Evolutionary conservation across 441 rosid species (phyloP), one percentile per base, ranked within the genome.

Genomic region (Arabidopsis hybrid): DNA sequence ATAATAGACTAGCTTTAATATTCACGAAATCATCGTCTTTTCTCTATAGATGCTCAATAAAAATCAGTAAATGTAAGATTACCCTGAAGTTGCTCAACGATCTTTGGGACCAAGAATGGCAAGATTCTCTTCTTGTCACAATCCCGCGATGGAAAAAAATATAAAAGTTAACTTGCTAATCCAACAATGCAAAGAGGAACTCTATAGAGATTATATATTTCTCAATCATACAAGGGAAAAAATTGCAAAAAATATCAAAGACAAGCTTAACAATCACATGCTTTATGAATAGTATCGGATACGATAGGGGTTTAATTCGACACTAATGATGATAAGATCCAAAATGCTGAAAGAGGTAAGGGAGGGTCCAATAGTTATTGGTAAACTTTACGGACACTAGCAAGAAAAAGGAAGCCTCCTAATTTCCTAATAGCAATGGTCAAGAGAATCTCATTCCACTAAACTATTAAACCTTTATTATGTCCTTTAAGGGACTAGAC

Each of bases 391-490:
- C 40, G 29, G 74, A 75, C 57, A 49, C 34, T 64, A 63, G 34
- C 60, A 70, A 64, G 60, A 57, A 64, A 62, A 63, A 42, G 52
- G 69, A 69, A 70, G 66, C 61, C 73, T 76, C 71, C 55, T 53
- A 61, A 21, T 50, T 72, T 64, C 12, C 34, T 6, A 16, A 60
- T 56, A 63, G 49, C 39, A 47, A 50, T 69, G 50, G 52, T 77
- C 72, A 65, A 65, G 55, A 38, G 73, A 71, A 71, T 71, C 80
- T 71, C 60, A 77, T 77, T 60, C 69, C 58, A 60, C 39, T 36
- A 46, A 58, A 26, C 52, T 62, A 65, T 34, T 49, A 51, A 65
- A 65, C 47, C 56, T 60, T 50, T 56, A 64, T 12, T 64, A 32
- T 45, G 38, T 45, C 32, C 55, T 55, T 55, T 56, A 68, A 45